Base-by-base conservation (phyloP, 2,329 filamentous ascomycete species). In the Colletotrichum caudatum region DNA sequence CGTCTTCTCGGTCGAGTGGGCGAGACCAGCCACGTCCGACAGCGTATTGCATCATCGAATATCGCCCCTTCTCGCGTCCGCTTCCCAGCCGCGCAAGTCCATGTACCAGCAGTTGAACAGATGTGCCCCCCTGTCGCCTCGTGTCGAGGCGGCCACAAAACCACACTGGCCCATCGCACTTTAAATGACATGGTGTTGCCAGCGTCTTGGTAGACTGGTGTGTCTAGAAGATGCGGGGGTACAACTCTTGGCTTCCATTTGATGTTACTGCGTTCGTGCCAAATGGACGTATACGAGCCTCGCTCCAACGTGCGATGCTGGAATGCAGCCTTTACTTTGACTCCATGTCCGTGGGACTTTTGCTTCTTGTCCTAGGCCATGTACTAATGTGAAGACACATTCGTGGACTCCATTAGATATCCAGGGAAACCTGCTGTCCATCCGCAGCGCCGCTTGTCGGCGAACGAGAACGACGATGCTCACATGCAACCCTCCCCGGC, bases 141-240 rank as follows among this genome's bases (percentile, higher is more conserved):
- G 9, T 46, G 39, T 53, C 53, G 48, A 58, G 37, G 53, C 48
- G 59, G 53, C 64, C 64, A 64, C 58, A n/a, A 51, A 58, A 29
- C 46, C 64, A 68, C 59, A 23, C 41, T 35, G 46, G 44, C 23
- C 41, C 39, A 16, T 14, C n/a, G 6, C 20, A 4, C 8, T 61
- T 61, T 46, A 66, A 23, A 48, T 60, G 48, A 48, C 62, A 48
- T 20, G 37, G 62, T 39, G 37, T 41, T 23, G 11, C 29, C 3
- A 4, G 12, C 3, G 56, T 41, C 33, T 56, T 29, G n/a, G 1
- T 18, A 4, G 41, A 4, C 26, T 56, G 37, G 44, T 64, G 12
- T 39, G 3, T 44, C 61, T 26, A 1, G 39, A 46, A 61, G 26
- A 3, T 20, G 12, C 23, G 41, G 23, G 26, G 18, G 1, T 29